Evolutionary conservation across 1,139 yeast species (phyloP).

Genomic region (Yarrowia galli): DNA sequence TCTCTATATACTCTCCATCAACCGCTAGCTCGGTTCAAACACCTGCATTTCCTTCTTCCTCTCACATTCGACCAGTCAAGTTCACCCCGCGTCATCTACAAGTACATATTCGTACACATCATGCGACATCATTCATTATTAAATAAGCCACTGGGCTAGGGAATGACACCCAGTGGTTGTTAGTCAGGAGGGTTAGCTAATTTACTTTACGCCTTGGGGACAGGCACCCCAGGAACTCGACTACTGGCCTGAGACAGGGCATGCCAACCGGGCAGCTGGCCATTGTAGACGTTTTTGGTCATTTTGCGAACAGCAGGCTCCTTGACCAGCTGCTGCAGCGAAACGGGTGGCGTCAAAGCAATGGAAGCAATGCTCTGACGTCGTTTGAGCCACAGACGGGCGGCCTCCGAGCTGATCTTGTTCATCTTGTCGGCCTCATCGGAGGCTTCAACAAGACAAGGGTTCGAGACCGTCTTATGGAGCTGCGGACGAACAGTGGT

Average conservation of each 20-base stretch:
- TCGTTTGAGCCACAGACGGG: constrained; percentile 20
- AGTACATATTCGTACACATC: neutral
- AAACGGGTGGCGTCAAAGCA: constrained; percentile 5
- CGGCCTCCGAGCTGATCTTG: constrained; percentile 18
- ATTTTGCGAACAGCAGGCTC: constrained; percentile 33
- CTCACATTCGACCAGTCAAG: neutral
- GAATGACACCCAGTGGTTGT: constrained; percentile 9
- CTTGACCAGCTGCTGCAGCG: constrained; percentile 36
- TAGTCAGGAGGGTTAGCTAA: neutral
- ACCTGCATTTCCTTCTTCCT: too few relatives aligned
- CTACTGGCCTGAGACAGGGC: constrained; percentile 29
- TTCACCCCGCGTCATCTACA: neutral
- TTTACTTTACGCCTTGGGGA: constrained; percentile 13
- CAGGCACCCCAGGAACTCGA: constrained; percentile 16
- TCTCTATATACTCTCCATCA: too few relatives aligned
- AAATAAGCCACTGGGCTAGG: constrained; percentile 1
- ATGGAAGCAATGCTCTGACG: neutral
- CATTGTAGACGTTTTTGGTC: constrained; percentile 38
- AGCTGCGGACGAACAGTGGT: constrained; percentile 1
- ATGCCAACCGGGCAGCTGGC: constrained; percentile 39
- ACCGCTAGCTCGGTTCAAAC: too few relatives aligned
- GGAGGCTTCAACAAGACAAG: neutral
- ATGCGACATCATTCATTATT: constrained; percentile 6
- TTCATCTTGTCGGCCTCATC: constrained; percentile 21
- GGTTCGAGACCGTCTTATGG: constrained; percentile 18